phyloP scores from a whole-genome alignment of 345 rosid species.

The Diplotaxis tenuifolia region DNA sequence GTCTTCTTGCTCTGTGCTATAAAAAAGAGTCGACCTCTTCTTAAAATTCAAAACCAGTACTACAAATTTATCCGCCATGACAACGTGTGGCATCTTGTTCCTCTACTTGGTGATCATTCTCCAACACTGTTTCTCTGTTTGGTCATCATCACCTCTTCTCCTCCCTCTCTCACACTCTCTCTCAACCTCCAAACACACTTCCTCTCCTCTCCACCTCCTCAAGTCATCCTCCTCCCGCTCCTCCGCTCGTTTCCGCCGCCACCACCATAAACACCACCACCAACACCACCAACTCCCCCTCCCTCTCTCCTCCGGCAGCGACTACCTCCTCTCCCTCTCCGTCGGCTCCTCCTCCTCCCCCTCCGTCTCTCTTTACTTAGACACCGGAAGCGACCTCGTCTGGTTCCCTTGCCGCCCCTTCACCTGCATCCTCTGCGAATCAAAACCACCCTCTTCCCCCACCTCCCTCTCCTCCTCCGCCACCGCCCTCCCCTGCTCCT shows the following conservation, averaged over 20 bases:
- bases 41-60: slow-evolving; percentile 26
- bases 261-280: slow-evolving; percentile 36
- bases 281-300: slow-evolving; percentile 56
- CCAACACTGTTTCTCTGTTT: slow-evolving; percentile 27
- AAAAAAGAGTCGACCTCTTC: background rate
- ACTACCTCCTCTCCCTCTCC: slow-evolving; percentile 76
- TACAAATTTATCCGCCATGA: slow-evolving; percentile 24
- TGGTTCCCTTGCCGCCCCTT: slow-evolving; percentile 96
- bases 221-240: slow-evolving; percentile 74
- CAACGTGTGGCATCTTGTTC: slow-evolving; percentile 20
- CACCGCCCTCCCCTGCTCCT: slow-evolving; percentile 51
- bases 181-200: slow-evolving; percentile 50
- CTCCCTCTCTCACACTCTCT: slow-evolving; percentile 71
- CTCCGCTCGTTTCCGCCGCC: slow-evolving; percentile 62
- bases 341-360: slow-evolving; percentile 52
- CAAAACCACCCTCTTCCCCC: slow-evolving; percentile 42
- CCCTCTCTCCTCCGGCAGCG: slow-evolving; percentile 90
- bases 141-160: slow-evolving; percentile 34
- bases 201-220: slow-evolving; percentile 73
- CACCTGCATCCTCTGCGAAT: slow-evolving; percentile 87
- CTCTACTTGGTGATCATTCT: slow-evolving; percentile 17
- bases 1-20: slow-evolving; percentile 18
- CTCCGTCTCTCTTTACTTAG: slow-evolving; percentile 71
- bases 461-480: slow-evolving; percentile 52
- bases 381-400: slow-evolving; percentile 95